Base-by-base conservation (phyloP, 345 rosid genomes). In the Salix udensis region DNA sequence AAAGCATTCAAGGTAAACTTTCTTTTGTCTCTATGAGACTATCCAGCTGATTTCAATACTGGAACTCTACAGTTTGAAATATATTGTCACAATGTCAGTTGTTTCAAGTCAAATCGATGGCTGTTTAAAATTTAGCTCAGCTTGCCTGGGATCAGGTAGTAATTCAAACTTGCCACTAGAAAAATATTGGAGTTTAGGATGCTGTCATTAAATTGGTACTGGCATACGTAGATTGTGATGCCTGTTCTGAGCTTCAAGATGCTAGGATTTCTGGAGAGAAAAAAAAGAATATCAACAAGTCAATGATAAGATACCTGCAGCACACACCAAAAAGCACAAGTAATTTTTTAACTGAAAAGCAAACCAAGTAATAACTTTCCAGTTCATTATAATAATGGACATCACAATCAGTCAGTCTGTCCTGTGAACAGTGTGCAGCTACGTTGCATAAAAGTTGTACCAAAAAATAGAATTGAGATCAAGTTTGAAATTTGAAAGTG, bases 1-100 rank as follows among this genome's bases (percentile, higher is more conserved):
- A 91, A 82, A 89, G 91, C 97, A 77, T 85, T 96, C 55, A 94
- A 91, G 98, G 99, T 94, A 86, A 78, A 67, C 71, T 65, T 80
- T 46, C 64, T 67, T 68, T 77, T 73, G 13, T 44, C 50, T 61
- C 46, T 67, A 76, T 23, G 44, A 73, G 70, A 21, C 52, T 44
- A 7, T 24, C 61, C 7, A 18, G 50, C 68, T 72, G 73, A 70
- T 65, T 73, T 67, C 39, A 48, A 4, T 68, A 30, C 7, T 72
- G 66, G 69, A 3, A 16, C 14, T 23, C 12, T 31, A 64, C 34
- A 68, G 77, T 28, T 70, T 72, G 64, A 50, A 62, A 26, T 62
- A 10, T 61, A 36, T 37, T 67, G 53, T 53, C 34, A n/a, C 42
- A 53, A 18, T 40, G 44, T 46, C 31, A 28, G 39, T 31, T 23